Evolutionary conservation across 257 asterid genomes (phyloP).

Genomic region (Coffea eugenioides): DNA sequence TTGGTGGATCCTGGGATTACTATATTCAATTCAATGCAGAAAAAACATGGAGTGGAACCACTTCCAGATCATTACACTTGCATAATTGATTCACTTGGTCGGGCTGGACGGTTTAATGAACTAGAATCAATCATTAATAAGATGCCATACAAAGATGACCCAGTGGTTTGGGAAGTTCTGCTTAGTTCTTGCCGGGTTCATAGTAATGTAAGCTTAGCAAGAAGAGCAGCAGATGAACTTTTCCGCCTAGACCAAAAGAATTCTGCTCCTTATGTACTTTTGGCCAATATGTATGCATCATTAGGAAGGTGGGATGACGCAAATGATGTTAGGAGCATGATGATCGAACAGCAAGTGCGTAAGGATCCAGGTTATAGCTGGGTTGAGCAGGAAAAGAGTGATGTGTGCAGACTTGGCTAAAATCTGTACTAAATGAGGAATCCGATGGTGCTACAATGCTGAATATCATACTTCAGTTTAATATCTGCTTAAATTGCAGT

Average conservation of each 20-base stretch:
- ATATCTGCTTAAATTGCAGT: background rate
- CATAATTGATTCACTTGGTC: slow-evolving; percentile 62
- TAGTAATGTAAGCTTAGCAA: slow-evolving; percentile 45
- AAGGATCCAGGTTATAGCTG: slow-evolving; percentile 72
- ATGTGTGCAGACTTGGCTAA: background rate
- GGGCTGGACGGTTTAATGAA: slow-evolving; percentile 64
- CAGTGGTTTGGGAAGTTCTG: slow-evolving; percentile 61
- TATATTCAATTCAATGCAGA: slow-evolving; percentile 49
- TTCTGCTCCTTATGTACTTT: slow-evolving; percentile 52
- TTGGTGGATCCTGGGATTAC: slow-evolving; percentile 51
- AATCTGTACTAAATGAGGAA: background rate
- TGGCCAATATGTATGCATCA: slow-evolving; percentile 67
- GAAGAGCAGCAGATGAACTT: slow-evolving; percentile 69
- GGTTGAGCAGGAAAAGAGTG: slow-evolving; percentile 33
- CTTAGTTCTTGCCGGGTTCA: slow-evolving; percentile 70
- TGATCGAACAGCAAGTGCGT: slow-evolving; percentile 37
- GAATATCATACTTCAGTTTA: background rate
- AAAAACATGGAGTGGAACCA: slow-evolving; percentile 46
- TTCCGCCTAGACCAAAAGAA: slow-evolving; percentile 41
- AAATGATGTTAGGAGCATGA: slow-evolving; percentile 36
- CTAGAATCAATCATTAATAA: slow-evolving; percentile 49
- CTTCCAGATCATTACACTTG: slow-evolving; percentile 66
- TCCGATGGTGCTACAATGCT: background rate
- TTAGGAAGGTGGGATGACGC: slow-evolving; percentile 76
- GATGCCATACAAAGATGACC: slow-evolving; percentile 57